phyloP scores from a whole-genome alignment of 169 alveolate species.

The Plasmodium vivax region DNA sequence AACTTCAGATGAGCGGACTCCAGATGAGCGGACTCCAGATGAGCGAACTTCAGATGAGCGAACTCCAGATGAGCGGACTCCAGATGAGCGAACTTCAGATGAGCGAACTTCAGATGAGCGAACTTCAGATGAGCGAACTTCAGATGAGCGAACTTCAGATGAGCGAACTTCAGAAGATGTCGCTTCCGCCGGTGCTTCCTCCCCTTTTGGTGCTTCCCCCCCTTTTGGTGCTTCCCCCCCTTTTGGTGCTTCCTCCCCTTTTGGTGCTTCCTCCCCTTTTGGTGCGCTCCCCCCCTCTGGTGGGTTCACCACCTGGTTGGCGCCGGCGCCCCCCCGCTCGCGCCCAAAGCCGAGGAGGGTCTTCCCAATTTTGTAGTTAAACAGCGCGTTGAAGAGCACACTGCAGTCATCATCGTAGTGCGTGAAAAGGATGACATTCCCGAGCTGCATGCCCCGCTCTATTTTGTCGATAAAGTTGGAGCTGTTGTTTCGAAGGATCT shows the following conservation, averaged over 20 bases:
- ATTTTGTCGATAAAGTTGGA: conserved; percentile 61
- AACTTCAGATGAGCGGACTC: too few species aligned
- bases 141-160: too few species aligned
- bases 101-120: background rate
- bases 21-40: too few species aligned
- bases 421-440: conserved; percentile 45
- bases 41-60: too few species aligned
- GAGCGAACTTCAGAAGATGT: background rate
- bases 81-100: too few species aligned
- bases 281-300: background rate
- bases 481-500: conserved; percentile 55
- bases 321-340: background rate
- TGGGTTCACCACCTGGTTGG: background rate
- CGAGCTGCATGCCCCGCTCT: conserved; percentile 61
- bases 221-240: too few species aligned
- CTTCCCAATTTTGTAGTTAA: conserved; percentile 49
- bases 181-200: too few species aligned
- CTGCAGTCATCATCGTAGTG: conserved; percentile 63
- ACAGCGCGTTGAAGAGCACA: conserved; percentile 38
- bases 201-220: too few species aligned
- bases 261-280: background rate
- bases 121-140: too few species aligned
- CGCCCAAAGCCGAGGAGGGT: conserved; percentile 2
- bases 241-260: too few species aligned
- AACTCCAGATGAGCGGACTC: too few species aligned